Evolutionary conservation across 164 flowering plant species (phyloP).

Genomic region (Tetrastigma voinierianum): DNA sequence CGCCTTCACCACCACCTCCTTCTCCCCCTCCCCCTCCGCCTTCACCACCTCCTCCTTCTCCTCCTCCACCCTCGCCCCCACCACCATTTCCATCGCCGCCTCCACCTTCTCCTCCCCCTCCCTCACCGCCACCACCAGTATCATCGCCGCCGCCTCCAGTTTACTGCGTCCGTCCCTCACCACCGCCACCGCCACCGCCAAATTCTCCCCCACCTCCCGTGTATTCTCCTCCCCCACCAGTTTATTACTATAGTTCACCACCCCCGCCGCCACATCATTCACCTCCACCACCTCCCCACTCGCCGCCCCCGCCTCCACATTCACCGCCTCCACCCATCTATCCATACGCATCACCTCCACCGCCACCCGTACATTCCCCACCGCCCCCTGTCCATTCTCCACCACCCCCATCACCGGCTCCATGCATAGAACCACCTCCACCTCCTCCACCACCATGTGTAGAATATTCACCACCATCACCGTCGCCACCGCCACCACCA

Average conservation of each 20-base stretch:
- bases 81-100: slow-evolving; percentile 35
- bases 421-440: slow-evolving; percentile 28
- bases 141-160: slow-evolving; percentile 24
- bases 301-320: slow-evolving; percentile 31
- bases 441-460: slow-evolving; percentile 39
- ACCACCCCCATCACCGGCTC: slow-evolving; percentile 24
- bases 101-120: slow-evolving; percentile 8
- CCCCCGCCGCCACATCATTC: slow-evolving; percentile 34
- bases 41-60: slow-evolving; percentile 27
- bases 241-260: slow-evolving; percentile 1
- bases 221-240: slow-evolving; percentile 23
- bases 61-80: slow-evolving; percentile 31
- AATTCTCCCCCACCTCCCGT: slow-evolving; percentile 27
- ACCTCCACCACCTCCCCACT: slow-evolving; percentile 20
- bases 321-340: slow-evolving; percentile 29
- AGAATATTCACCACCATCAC: slow-evolving; percentile 31
- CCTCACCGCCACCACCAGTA: slow-evolving; percentile 38
- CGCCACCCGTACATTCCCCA: slow-evolving; percentile 28
- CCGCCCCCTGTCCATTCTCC: slow-evolving; percentile 21
- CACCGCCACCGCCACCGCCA: slow-evolving; percentile 35
- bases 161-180: slow-evolving; percentile 24
- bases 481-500: slow-evolving; percentile 17
- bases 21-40: slow-evolving; percentile 42
- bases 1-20: slow-evolving; percentile 32
- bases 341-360: slow-evolving; percentile 28